phyloP scores from a whole-genome alignment of 2,329 filamentous ascomycete genomes.

The Fusarium sororula region DNA sequence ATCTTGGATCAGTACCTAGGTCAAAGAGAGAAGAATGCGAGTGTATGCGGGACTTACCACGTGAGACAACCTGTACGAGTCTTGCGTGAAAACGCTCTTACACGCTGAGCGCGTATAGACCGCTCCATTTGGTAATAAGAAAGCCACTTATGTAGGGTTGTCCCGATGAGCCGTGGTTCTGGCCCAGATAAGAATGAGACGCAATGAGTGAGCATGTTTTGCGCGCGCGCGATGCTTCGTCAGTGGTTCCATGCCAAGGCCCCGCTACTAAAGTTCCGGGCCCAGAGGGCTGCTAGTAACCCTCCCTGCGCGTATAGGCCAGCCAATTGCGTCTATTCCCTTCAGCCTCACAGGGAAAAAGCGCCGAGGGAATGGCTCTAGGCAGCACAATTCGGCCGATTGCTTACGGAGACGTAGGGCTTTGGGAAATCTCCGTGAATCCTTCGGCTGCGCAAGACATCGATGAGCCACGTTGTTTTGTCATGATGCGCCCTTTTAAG shows the following conservation, averaged over 20 bases:
- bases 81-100: slow-evolving; percentile 1
- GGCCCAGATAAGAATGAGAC: background rate
- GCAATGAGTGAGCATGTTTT: background rate
- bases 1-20: background rate
- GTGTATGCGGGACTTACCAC: background rate
- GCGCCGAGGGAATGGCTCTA: background rate
- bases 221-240: background rate
- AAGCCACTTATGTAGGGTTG: background rate
- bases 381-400: background rate
- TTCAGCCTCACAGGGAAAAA: background rate
- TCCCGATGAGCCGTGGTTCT: background rate
- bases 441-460: background rate
- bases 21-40: background rate
- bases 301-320: background rate
- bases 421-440: background rate
- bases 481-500: background rate
- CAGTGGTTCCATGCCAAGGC: background rate
- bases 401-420: background rate
- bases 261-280: background rate
- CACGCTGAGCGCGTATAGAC: background rate
- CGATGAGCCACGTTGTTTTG: background rate
- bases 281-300: background rate
- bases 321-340: background rate
- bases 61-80: slow-evolving; percentile 7
- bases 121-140: background rate